phyloP scores from a whole-genome alignment of 495 filamentous ascomycete species.

The Extremus antarcticus region DNA sequence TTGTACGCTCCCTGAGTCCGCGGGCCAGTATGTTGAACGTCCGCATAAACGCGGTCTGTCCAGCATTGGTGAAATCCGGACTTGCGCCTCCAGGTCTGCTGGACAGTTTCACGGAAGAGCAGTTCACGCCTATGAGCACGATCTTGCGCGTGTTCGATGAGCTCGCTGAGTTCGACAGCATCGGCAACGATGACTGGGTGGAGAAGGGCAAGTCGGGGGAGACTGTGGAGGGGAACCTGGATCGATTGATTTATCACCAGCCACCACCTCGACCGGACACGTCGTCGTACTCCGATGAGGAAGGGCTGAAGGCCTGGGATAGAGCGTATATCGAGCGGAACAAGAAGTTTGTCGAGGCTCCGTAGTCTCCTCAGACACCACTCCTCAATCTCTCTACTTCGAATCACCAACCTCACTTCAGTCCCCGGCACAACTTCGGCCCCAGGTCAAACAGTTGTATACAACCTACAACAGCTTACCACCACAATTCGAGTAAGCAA shows the following conservation, averaged over 20 bases:
- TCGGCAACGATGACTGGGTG: slow-evolving; percentile 8
- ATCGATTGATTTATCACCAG: slow-evolving; percentile 10
- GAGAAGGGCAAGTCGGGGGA: slow-evolving; percentile 12
- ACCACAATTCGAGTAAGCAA: too few species aligned
- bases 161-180: slow-evolving; percentile 8
- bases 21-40: slow-evolving; percentile 27
- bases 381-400: too few species aligned
- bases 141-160: slow-evolving; percentile 23
- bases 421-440: neutral
- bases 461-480: too few species aligned
- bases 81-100: slow-evolving; percentile 30
- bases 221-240: slow-evolving; percentile 18
- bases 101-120: slow-evolving; percentile 30
- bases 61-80: slow-evolving; percentile 30
- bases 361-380: too few species aligned
- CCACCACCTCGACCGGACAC: neutral
- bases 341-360: slow-evolving; percentile 10
- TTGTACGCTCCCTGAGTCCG: slow-evolving; percentile 25
- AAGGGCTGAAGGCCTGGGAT: slow-evolving; percentile 9
- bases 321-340: slow-evolving; percentile 17
- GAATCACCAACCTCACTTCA: too few species aligned
- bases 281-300: slow-evolving; percentile 1
- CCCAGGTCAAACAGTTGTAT: too few species aligned
- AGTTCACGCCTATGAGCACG: slow-evolving; percentile 34
- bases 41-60: slow-evolving; percentile 33